Conservation (phyloP, 2,329 filamentous ascomycete genomes). For the Penicillium rolfsii region DNA sequence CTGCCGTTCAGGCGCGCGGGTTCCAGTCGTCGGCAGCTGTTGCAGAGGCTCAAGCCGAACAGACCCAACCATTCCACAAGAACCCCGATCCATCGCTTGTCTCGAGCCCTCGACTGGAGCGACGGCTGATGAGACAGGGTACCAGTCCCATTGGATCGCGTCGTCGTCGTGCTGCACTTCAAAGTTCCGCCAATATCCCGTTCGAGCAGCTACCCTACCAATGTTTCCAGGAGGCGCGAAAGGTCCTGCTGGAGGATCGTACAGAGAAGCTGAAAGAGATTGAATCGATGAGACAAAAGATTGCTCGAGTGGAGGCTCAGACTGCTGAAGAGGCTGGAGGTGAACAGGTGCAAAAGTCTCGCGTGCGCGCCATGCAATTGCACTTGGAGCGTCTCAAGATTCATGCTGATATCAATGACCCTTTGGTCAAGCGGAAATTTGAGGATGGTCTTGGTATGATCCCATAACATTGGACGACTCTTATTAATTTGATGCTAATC, state of each 20-base stretch:
- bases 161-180: constrained; percentile 75
- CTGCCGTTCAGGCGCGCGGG: constrained; percentile 47
- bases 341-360: constrained; percentile 65
- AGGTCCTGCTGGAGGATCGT: constrained; percentile 77
- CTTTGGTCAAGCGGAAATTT: constrained; percentile 87
- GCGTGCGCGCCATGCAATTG: constrained; percentile 69
- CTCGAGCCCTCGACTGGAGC: constrained; percentile 65
- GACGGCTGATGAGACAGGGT: constrained; percentile 68
- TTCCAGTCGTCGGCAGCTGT: constrained; percentile 53
- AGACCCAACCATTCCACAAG: constrained; percentile 47
- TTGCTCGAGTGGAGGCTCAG: constrained; percentile 67
- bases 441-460: constrained; percentile 83
- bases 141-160: constrained; percentile 79
- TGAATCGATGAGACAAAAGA: constrained; percentile 65
- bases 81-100: constrained; percentile 68
- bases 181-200: constrained; percentile 68
- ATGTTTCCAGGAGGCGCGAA: constrained; percentile 94
- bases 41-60: constrained; percentile 51
- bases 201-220: constrained; percentile 96
- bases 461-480: neutral
- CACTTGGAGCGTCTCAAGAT: constrained; percentile 82
- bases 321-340: constrained; percentile 64
- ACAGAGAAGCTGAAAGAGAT: constrained; percentile 79
- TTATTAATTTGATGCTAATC: neutral
- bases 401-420: constrained; percentile 91